phyloP scores from a whole-genome alignment of 106 monocot species.

The Dendrobium chrysotoxum region DNA sequence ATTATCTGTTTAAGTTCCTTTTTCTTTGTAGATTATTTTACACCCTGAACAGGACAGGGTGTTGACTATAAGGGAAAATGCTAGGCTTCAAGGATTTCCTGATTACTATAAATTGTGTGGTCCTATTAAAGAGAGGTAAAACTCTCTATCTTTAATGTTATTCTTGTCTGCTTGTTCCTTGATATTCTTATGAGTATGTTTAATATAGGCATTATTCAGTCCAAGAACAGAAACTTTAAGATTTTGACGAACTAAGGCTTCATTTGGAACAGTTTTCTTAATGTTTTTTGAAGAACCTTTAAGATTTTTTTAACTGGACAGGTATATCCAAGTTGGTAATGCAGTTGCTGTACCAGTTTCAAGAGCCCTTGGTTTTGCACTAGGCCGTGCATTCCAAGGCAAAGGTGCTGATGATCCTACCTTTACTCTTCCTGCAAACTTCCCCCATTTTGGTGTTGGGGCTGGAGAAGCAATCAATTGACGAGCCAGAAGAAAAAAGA shows the following conservation, averaged over 20 bases:
- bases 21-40: conserved; percentile 36
- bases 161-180: neutral
- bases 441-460: conserved; percentile 9
- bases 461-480: conserved; percentile 2
- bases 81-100: conserved; percentile 87
- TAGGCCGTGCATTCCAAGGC: conserved; percentile 34
- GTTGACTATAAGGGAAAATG: conserved; percentile 75
- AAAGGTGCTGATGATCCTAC: conserved; percentile 7
- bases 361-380: conserved; percentile 53
- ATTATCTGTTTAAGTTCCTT: neutral
- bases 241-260: no score
- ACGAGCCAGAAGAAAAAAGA: neutral
- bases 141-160: neutral
- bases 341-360: conserved; percentile 84
- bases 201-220: no score
- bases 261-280: no score
- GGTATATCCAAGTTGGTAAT: conserved; percentile 84
- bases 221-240: no score
- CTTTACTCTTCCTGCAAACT: conserved; percentile 30
- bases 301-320: conserved; percentile 2
- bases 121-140: conserved; percentile 61
- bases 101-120: conserved; percentile 69
- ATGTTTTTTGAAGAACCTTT: no score
- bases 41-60: conserved; percentile 85
- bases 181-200: no score